These are phyloP conservation scores for Sarocladium oryzae DNA, from an alignment of 2,329 filamentous ascomycete genomes.

Conservation along the genomic window DNA sequence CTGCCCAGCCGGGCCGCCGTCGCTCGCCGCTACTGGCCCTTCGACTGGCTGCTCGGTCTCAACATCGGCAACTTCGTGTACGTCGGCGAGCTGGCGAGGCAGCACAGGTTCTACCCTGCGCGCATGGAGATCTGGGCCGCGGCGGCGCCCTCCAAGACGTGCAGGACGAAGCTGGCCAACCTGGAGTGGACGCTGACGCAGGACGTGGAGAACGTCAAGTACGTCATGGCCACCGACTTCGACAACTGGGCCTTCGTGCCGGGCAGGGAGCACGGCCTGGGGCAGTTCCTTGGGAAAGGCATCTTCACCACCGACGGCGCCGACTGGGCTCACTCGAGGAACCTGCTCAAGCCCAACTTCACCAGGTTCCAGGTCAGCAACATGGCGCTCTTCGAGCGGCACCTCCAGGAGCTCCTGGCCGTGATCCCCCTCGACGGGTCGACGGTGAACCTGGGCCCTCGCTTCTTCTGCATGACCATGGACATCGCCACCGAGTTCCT, in stretches of 20 bases:
- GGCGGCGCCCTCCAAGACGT: constrained; percentile 1
- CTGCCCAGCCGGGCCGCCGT: background rate
- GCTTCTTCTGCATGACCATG: constrained; percentile 42
- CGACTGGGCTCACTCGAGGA: constrained; percentile 38
- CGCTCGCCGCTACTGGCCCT: background rate
- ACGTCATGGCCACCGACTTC: constrained; percentile 46
- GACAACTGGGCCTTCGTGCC: constrained; percentile 38
- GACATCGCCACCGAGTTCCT: constrained; percentile 47
- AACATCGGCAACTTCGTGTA: background rate
- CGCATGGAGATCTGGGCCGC: background rate
- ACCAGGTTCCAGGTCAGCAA: constrained; percentile 25
- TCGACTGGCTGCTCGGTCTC: background rate
- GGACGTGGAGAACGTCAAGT: constrained; percentile 48
- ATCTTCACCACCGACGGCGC: constrained; percentile 44
- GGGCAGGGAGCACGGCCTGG: constrained; percentile 29
- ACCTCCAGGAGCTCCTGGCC: constrained; percentile 33
- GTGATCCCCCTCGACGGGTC: constrained; percentile 18
- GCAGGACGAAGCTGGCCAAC: background rate
- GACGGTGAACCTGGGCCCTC: constrained; percentile 33
- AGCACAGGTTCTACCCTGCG: background rate
- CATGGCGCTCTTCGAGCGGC: constrained; percentile 24
- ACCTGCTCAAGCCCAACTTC: constrained; percentile 28
- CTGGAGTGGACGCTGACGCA: constrained; percentile 23
- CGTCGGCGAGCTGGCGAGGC: background rate
- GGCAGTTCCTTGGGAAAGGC: constrained; percentile 34